Percentiles rank a stretch among this genome's conserved stretches.
phyloP scores from a whole-genome alignment of 2,329 filamentous ascomycete genomes.

The Annulohypoxylon truncatum region DNA sequence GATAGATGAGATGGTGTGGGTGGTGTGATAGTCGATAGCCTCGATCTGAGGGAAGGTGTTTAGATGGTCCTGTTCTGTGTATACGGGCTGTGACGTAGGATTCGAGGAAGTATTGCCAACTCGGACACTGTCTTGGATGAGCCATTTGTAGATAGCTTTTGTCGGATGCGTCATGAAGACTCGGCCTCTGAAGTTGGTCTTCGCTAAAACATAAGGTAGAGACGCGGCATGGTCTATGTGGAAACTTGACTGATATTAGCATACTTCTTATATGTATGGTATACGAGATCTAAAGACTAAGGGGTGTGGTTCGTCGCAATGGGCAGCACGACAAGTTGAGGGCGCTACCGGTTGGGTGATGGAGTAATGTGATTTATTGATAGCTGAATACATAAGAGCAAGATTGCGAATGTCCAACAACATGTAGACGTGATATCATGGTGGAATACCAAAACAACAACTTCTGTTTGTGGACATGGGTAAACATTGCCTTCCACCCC shows the following conservation, averaged over 20 bases:
- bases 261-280: slow-evolving; percentile 15
- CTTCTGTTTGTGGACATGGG: slow-evolving; percentile 11
- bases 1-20: slow-evolving; percentile 95
- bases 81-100: slow-evolving; percentile 78
- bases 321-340: slow-evolving; percentile 44
- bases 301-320: slow-evolving; percentile 13
- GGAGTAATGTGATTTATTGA: slow-evolving; percentile 57
- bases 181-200: slow-evolving; percentile 95
- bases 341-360: slow-evolving; percentile 45
- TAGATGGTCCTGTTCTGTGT: slow-evolving; percentile 94
- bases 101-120: slow-evolving; percentile 79
- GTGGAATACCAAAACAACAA: slow-evolving; percentile 1
- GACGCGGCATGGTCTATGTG: slow-evolving; percentile 98
- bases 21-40: slow-evolving; percentile 98
- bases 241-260: slow-evolving; percentile 72
- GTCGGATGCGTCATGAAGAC: slow-evolving; percentile 99
- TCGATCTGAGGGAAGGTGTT: slow-evolving; percentile 95
- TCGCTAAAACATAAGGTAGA: slow-evolving; percentile 95
- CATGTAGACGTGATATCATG: slow-evolving; percentile 10
- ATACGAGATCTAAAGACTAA: slow-evolving; percentile 3
- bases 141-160: slow-evolving; percentile 99
- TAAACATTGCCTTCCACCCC: slow-evolving; percentile 25
- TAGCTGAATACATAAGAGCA: slow-evolving; percentile 52
- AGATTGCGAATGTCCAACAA: slow-evolving; percentile 28
- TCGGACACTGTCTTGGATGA: slow-evolving; percentile 95